phyloP scores from a whole-genome alignment of 768 basidiomycete genomes.

The Trametes gibbosa region DNA sequence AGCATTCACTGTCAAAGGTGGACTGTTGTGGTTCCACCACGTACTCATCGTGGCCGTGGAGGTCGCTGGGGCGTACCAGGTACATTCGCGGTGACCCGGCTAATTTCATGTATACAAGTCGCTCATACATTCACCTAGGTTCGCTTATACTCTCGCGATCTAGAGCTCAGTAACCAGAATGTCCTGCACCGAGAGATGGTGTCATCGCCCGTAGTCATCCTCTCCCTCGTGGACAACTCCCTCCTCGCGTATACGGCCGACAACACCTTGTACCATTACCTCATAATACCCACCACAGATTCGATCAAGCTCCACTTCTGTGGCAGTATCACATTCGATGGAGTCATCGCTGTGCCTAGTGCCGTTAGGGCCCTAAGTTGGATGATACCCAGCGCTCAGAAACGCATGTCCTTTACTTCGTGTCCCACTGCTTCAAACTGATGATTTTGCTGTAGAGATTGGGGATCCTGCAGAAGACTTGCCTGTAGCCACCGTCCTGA shows the following conservation, averaged over 20 bases:
- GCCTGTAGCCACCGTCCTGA: conserved; percentile 89
- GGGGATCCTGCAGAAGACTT: conserved; percentile 94
- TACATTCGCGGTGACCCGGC: no score
- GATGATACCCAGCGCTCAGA: conserved; percentile 94
- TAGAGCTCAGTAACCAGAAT: conserved; percentile 79
- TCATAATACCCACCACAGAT: conserved; percentile 82
- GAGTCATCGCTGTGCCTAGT: conserved; percentile 80
- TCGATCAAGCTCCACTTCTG: conserved; percentile 86
- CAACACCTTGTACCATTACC: conserved; percentile 89
- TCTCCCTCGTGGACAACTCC: conserved; percentile 93
- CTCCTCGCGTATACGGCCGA: conserved; percentile 92
- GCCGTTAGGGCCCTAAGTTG: conserved; percentile 91
- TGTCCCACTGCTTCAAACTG: neutral
- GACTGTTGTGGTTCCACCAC: conserved; percentile 95
- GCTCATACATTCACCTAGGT: conserved; percentile 48
- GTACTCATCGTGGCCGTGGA: conserved; percentile 91
- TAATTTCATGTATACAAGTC: no score
- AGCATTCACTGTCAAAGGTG: conserved; percentile 84
- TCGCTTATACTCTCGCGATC: conserved; percentile 90
- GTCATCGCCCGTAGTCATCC: conserved; percentile 73
- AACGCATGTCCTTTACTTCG: conserved; percentile 54
- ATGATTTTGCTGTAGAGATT: conserved; percentile 54
- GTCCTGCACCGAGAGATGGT: conserved; percentile 80
- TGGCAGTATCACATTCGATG: conserved; percentile 92
- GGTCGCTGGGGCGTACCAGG: conserved; percentile 74